Percentiles rank a stretch among this genome's conserved stretches.
Evolutionary conservation across 257 asterid species (phyloP).

Genomic region (Hygrophila difformis): DNA sequence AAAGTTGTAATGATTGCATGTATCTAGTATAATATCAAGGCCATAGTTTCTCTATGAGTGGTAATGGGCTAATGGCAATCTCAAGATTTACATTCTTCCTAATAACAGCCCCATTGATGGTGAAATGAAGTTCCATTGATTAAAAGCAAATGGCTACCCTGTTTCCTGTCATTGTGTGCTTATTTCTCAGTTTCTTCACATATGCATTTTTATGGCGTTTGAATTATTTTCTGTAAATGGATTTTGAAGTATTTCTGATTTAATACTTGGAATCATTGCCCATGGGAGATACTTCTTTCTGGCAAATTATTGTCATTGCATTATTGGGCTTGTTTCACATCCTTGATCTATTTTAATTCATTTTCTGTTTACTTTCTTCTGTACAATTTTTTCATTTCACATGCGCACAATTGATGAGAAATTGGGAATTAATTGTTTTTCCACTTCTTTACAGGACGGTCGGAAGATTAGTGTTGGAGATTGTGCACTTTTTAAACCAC

Average conservation of each 20-base stretch:
- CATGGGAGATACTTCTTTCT: too few species aligned
- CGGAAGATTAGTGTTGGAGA: constrained; percentile 53
- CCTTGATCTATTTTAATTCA: too few species aligned
- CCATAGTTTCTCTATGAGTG: neutral
- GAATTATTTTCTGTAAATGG: too few species aligned
- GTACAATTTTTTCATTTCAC: neutral
- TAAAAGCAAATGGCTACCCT: neutral
- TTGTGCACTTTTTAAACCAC: constrained; percentile 72
- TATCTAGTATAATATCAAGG: neutral
- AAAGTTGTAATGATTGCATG: neutral
- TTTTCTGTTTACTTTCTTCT: too few species aligned
- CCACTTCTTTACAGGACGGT: constrained; percentile 43
- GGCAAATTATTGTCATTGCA: too few species aligned
- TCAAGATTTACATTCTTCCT: neutral
- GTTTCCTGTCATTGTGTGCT: too few species aligned
- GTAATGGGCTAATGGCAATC: neutral
- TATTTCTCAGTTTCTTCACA: too few species aligned
- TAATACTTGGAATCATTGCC: too few species aligned
- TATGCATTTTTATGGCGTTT: too few species aligned
- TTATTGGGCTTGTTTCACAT: too few species aligned
- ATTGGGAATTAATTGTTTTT: neutral
- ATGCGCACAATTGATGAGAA: neutral
- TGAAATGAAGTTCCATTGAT: neutral
- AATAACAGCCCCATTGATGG: neutral
- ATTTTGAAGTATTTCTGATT: too few species aligned